Evolutionary conservation across 257 asterid genomes (phyloP).

Genomic region (Echium plantagineum): DNA sequence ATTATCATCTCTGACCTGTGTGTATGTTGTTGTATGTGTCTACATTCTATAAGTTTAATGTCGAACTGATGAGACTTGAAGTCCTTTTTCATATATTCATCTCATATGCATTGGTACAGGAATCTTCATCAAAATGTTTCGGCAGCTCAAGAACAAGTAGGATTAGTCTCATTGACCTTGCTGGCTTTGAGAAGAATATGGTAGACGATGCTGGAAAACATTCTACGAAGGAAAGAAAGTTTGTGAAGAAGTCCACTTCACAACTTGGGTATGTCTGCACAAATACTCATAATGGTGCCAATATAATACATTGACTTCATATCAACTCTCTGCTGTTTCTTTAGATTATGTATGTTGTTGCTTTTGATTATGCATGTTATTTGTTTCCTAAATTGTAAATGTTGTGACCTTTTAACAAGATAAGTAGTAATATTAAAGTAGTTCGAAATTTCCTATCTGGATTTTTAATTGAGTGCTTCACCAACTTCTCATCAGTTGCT

Average conservation of each 20-base stretch:
- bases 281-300: background rate
- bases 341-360: too few species aligned
- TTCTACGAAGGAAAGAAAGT: slow-evolving; percentile 67
- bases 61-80: background rate
- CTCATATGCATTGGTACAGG: slow-evolving; percentile 33
- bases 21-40: background rate
- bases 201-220: slow-evolving; percentile 61
- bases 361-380: too few species aligned
- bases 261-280: slow-evolving; percentile 67
- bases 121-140: slow-evolving; percentile 77
- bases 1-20: background rate
- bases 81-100: background rate
- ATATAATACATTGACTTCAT: background rate
- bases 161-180: slow-evolving; percentile 82
- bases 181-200: slow-evolving; percentile 68
- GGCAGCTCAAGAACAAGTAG: slow-evolving; percentile 88
- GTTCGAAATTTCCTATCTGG: too few species aligned
- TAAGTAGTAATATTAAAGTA: too few species aligned
- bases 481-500: background rate
- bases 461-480: too few species aligned
- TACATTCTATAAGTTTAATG: background rate
- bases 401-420: too few species aligned
- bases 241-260: slow-evolving; percentile 78
- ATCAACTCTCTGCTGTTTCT: too few species aligned
- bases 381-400: too few species aligned